These are phyloP conservation scores for Bimuria novae-zelandiae DNA, from an alignment of 2,329 filamentous ascomycete species.

Conservation along the genomic window DNA sequence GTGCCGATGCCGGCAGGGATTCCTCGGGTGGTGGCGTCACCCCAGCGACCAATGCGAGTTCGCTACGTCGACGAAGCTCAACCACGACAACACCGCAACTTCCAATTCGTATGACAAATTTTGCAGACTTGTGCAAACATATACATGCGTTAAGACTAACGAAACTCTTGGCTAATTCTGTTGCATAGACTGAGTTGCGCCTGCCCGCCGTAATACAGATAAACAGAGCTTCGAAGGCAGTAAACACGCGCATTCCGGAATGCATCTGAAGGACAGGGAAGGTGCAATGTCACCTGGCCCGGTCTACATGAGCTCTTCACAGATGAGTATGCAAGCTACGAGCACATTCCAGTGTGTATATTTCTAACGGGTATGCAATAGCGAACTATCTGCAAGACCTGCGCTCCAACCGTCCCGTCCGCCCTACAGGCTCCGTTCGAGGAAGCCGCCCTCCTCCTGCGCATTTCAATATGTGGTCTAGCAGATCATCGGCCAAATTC, in stretches of 20 bases:
- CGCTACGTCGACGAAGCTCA: constrained; percentile 28
- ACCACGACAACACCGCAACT: constrained; percentile 38
- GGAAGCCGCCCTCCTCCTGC: constrained; percentile 61
- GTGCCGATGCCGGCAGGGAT: constrained; percentile 14
- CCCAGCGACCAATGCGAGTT: constrained; percentile 28
- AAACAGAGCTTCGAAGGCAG: constrained; percentile 20
- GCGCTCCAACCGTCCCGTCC: constrained; percentile 67
- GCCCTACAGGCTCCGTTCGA: constrained; percentile 66
- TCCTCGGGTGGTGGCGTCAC: constrained; percentile 27
- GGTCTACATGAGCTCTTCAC: constrained; percentile 42
- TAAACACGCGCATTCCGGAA: constrained; percentile 30
- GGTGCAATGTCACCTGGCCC: constrained; percentile 42
- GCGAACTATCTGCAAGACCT: constrained; percentile 73
- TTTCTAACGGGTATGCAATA: constrained; percentile 45
- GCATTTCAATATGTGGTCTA: constrained; percentile 49
- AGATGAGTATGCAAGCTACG: constrained; percentile 43
- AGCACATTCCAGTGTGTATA: constrained; percentile 13
- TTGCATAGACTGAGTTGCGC: not conserved
- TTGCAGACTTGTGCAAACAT: not conserved
- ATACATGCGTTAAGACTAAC: not conserved
- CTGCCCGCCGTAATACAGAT: not conserved
- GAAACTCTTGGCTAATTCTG: not conserved
- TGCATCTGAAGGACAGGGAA: constrained; percentile 45
- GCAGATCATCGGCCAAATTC: constrained; percentile 27
- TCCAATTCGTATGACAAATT: constrained; percentile 11